phyloP scores from a whole-genome alignment of 176 grass and related monocot genomes.

The Carex myosuroides region DNA sequence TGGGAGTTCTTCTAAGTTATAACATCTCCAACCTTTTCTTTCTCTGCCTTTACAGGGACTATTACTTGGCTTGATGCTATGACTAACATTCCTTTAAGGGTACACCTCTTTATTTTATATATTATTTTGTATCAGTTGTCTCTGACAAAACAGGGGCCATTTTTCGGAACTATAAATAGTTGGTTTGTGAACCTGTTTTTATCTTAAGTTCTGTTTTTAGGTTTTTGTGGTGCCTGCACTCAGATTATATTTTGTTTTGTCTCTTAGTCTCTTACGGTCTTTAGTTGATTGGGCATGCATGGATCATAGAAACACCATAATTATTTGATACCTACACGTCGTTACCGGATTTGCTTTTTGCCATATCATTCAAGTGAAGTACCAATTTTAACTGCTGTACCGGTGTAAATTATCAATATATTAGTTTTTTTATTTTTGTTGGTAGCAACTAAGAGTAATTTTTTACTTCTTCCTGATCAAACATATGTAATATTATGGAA shows the following conservation, averaged over 20 bases:
- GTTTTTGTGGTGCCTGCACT: not conserved
- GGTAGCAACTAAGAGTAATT: not conserved
- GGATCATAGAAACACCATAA: not conserved
- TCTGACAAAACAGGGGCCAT: not conserved
- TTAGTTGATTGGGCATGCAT: not conserved
- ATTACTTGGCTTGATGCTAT: slow-evolving; percentile 88
- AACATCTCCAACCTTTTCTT: not conserved
- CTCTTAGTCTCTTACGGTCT: not conserved
- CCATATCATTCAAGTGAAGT: not conserved
- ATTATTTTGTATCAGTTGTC: not conserved
- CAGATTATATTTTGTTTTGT: not conserved
- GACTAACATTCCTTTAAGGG: slow-evolving; percentile 95
- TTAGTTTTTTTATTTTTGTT: not conserved
- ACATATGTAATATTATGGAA: not conserved
- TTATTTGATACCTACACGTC: not conserved
- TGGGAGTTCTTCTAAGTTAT: not conserved
- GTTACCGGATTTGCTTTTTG: not conserved
- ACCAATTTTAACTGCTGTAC: not conserved
- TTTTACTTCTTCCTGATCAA: slow-evolving; percentile 1
- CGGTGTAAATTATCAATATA: not conserved
- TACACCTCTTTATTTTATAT: slow-evolving; percentile 17
- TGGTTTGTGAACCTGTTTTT: not conserved
- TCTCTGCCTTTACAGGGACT: slow-evolving; percentile 45
- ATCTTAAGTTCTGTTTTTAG: not conserved
- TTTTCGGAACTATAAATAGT: not conserved